These are phyloP conservation scores for Colletotrichum zoysiae DNA, from an alignment of 2,329 filamentous ascomycete genomes.

Conservation along the genomic window DNA sequence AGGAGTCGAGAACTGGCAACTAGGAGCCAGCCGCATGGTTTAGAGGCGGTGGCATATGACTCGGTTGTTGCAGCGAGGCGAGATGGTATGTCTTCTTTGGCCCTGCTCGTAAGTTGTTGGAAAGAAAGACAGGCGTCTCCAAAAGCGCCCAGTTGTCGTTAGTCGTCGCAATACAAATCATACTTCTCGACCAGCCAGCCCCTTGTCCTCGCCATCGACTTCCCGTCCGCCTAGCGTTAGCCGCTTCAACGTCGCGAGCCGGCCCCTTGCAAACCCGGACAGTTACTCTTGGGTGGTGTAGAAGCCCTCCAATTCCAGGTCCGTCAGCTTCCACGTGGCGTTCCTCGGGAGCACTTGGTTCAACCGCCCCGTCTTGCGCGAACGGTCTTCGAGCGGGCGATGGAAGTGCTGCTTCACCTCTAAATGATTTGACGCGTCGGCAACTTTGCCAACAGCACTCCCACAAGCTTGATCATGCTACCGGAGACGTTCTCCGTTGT, in stretches of 20 bases:
- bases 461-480: slow-evolving; percentile 1
- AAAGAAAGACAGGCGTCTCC: background rate
- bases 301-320: slow-evolving; percentile 16
- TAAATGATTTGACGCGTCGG: slow-evolving; percentile 7
- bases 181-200: slow-evolving; percentile 4
- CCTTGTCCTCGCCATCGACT: background rate
- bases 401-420: slow-evolving; percentile 14
- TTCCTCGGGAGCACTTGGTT: background rate
- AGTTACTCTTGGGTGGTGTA: background rate
- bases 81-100: too few species aligned
- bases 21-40: too few species aligned
- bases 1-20: too few species aligned
- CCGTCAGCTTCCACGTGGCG: background rate
- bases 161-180: slow-evolving; percentile 2
- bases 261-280: background rate
- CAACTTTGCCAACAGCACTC: slow-evolving; percentile 4
- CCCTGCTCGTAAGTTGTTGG: too few species aligned
- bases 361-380: background rate
- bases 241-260: background rate
- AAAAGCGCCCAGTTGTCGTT: slow-evolving; percentile 6
- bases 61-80: background rate
- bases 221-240: slow-evolving; percentile 17
- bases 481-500: background rate
- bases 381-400: background rate
- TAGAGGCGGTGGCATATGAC: too few species aligned